Percentiles rank a stretch among this genome's conserved stretches.
Conservation (phyloP, 352 stramenopile genomes). For the Phytophthora pini region DNA sequence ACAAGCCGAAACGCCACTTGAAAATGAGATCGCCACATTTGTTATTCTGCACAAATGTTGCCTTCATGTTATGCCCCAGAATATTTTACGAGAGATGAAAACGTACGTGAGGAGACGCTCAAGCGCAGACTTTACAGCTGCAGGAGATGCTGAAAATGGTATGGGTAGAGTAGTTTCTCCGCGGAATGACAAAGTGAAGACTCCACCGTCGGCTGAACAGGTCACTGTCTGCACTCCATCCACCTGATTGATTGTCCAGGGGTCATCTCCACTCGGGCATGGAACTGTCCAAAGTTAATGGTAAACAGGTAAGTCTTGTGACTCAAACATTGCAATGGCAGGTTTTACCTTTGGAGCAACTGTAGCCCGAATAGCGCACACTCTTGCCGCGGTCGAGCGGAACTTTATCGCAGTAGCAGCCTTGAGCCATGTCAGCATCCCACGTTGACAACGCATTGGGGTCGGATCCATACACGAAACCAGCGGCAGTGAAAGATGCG, state of each 20-base stretch:
- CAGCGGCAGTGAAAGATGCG: conserved; percentile 36
- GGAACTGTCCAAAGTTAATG: conserved; percentile 39
- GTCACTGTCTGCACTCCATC: conserved; percentile 82
- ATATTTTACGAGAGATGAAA: background rate
- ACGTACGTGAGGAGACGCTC: conserved; percentile 65
- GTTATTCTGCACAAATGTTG: conserved; percentile 49
- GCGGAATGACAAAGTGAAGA: conserved; percentile 81
- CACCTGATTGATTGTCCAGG: conserved; percentile 75
- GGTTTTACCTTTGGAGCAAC: conserved; percentile 74
- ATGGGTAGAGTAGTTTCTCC: conserved; percentile 64
- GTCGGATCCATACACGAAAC: conserved; percentile 76
- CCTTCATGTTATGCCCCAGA: conserved; percentile 5
- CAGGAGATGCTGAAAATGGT: conserved; percentile 30
- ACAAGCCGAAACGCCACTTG: conserved; percentile 47
- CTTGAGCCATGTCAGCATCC: conserved; percentile 87
- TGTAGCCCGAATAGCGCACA: conserved; percentile 69
- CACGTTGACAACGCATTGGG: conserved; percentile 81
- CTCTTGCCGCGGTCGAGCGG: conserved; percentile 51
- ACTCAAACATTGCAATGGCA: background rate
- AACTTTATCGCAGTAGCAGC: conserved; percentile 90
- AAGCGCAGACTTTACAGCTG: conserved; percentile 45
- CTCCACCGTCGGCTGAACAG: conserved; percentile 75
- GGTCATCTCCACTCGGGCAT: conserved; percentile 89
- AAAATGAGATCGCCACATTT: conserved; percentile 53
- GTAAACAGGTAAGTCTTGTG: background rate